These are phyloP conservation scores for Calonectria henricotiae DNA, from an alignment of 2,329 filamentous ascomycete genomes.

Conservation along the genomic window DNA sequence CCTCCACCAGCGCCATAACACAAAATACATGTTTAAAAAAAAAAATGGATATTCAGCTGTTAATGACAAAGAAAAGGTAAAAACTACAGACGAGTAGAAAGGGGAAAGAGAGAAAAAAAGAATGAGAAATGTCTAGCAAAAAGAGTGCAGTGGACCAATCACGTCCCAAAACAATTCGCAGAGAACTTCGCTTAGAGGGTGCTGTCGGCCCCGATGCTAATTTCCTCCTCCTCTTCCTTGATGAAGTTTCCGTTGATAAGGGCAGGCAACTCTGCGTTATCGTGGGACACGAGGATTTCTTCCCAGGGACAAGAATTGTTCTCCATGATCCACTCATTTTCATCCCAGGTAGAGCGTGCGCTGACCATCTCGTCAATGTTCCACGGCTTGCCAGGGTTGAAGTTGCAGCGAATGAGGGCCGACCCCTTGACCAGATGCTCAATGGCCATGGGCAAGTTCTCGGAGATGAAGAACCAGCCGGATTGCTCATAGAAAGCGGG, in stretches of 20 bases:
- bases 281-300: slow-evolving; percentile 11
- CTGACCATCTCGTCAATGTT: slow-evolving; percentile 1
- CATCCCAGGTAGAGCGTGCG: not conserved
- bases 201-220: not conserved
- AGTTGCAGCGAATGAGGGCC: not conserved
- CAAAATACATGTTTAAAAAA: not conserved
- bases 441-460: not conserved
- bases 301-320: slow-evolving; percentile 1
- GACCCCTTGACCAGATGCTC: slow-evolving; percentile 13
- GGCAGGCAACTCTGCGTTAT: not conserved
- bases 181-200: not conserved
- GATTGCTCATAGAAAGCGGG: slow-evolving; percentile 3
- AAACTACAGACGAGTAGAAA: not conserved
- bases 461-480: slow-evolving; percentile 2
- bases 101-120: not conserved
- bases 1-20: not conserved
- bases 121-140: not conserved
- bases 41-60: too few species aligned
- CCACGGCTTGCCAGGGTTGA: slow-evolving; percentile 1
- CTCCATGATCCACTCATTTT: slow-evolving; percentile 21
- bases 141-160: not conserved
- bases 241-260: slow-evolving; percentile 9
- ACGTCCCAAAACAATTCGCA: not conserved
- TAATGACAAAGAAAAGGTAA: not conserved
- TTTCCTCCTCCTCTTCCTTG: slow-evolving; percentile 12